Conservation (phyloP, 495 filamentous ascomycete genomes). For the Hypoxylon perforatum region DNA sequence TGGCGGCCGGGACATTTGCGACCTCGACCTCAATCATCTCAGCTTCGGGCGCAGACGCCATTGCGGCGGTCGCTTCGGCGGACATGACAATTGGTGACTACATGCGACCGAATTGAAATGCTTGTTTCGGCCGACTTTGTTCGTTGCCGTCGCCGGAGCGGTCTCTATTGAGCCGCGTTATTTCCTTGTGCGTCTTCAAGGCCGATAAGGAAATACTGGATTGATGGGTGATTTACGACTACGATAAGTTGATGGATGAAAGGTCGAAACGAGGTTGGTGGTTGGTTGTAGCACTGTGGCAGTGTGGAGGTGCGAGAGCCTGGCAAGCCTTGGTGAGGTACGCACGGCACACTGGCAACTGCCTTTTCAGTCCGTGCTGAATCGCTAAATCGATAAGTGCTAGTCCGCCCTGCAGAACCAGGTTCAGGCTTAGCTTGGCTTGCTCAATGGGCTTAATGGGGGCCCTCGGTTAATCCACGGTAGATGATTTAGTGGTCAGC, state of each 20-base stretch:
- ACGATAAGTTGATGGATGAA: conserved; percentile 33
- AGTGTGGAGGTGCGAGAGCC: conserved; percentile 24
- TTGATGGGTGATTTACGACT: conserved; percentile 17
- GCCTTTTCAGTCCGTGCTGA: not conserved
- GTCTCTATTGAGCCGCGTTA: not conserved
- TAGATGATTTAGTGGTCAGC: conserved; percentile 8
- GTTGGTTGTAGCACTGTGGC: conserved; percentile 31
- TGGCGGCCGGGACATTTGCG: conserved; percentile 26
- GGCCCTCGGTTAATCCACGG: conserved; percentile 35
- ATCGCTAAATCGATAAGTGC: too few relatives aligned
- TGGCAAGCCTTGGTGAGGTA: conserved; percentile 26
- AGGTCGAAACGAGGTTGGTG: conserved; percentile 39
- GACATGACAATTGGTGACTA: conserved; percentile 46
- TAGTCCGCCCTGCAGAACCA: not conserved
- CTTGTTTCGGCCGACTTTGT: conserved; percentile 3
- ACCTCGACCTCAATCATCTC: conserved; percentile 33
- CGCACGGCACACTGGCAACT: not conserved
- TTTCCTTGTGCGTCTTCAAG: not conserved
- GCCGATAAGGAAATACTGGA: conserved; percentile 12
- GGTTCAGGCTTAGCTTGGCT: conserved; percentile 1
- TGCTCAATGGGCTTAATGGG: not conserved
- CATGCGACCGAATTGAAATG: conserved; percentile 42
- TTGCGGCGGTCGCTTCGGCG: conserved; percentile 46
- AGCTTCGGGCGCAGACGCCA: conserved; percentile 40
- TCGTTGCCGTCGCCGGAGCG: conserved; percentile 20